A percentile compares a stretch with the other conserved stretches of the same genome.
phyloP scores from a whole-genome alignment of 176 grass and related monocot species.

The Dendrocalamus sinicus region DNA sequence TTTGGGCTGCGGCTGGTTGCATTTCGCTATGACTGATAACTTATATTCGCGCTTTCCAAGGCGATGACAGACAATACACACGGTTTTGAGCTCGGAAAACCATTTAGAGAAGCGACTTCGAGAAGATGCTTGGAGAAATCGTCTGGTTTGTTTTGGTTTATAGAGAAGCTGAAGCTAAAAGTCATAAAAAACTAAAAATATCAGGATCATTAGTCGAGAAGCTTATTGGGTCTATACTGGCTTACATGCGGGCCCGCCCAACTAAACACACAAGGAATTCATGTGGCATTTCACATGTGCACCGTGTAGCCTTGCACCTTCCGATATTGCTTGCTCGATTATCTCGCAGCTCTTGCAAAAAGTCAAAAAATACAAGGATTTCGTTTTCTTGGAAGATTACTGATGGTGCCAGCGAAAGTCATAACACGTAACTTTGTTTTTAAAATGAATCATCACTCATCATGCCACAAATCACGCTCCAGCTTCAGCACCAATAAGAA shows the following conservation, averaged over 20 bases:
- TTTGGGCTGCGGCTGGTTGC: no score
- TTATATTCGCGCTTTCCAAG: no score
- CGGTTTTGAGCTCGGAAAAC: no score
- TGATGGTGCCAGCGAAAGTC: background rate
- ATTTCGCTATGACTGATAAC: no score
- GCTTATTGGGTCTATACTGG: background rate
- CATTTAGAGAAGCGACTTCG: no score
- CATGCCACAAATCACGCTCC: background rate
- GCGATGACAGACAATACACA: no score
- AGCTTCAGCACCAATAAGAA: no score
- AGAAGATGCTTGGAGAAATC: no score
- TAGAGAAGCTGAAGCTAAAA: no score
- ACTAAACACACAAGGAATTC: background rate
- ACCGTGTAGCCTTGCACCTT: background rate
- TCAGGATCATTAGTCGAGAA: background rate
- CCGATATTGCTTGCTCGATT: background rate
- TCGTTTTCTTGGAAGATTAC: background rate
- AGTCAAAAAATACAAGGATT: background rate
- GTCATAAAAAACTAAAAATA: no score
- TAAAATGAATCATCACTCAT: background rate
- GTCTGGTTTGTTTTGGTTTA: no score
- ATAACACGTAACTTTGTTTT: background rate
- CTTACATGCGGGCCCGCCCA: background rate
- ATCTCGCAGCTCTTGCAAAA: no score
- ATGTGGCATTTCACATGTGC: constrained; percentile 15